phyloP scores from a whole-genome alignment of 2,329 filamentous ascomycete species.

The Biscogniauxia marginata region DNA sequence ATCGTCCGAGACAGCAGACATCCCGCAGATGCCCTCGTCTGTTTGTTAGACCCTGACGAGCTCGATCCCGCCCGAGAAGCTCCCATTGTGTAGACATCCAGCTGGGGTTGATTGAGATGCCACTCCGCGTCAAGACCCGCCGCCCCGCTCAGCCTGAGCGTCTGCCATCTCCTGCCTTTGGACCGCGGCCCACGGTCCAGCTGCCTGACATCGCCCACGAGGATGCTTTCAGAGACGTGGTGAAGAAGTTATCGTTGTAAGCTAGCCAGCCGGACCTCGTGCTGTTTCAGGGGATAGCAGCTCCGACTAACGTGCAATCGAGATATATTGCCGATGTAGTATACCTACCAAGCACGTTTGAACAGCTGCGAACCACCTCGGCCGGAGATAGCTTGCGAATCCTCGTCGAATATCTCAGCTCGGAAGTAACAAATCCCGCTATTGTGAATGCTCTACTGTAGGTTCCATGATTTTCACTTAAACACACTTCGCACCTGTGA shows the following conservation, averaged over 20 bases:
- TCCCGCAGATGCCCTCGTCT: no score
- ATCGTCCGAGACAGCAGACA: no score
- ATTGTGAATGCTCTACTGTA: slow-evolving; percentile 74
- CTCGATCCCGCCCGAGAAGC: no score
- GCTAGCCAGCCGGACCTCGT: slow-evolving; percentile 17
- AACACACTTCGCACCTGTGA: not conserved
- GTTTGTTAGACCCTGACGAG: no score
- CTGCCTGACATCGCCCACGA: slow-evolving; percentile 57
- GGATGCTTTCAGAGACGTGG: slow-evolving; percentile 62
- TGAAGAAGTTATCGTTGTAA: slow-evolving; percentile 66
- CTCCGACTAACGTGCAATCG: not conserved
- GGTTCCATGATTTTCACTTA: slow-evolving; percentile 33
- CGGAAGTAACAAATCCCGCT: slow-evolving; percentile 64
- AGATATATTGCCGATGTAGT: slow-evolving; percentile 65
- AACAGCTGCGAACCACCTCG: slow-evolving; percentile 67
- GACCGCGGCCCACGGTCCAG: slow-evolving; percentile 26
- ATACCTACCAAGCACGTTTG: slow-evolving; percentile 66
- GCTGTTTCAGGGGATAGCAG: not conserved
- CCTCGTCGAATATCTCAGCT: slow-evolving; percentile 63
- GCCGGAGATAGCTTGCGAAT: slow-evolving; percentile 56
- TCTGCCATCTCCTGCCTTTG: slow-evolving; percentile 36
- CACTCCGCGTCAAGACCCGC: slow-evolving; percentile 42
- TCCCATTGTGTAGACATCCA: no score
- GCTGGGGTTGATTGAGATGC: slow-evolving; percentile 32
- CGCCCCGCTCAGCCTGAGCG: slow-evolving; percentile 32